Evolutionary conservation across 1,284 basidiomycete species (phyloP), one percentile per base, ranked within the genome.

Genomic region (Tranzscheliella williamsii): DNA sequence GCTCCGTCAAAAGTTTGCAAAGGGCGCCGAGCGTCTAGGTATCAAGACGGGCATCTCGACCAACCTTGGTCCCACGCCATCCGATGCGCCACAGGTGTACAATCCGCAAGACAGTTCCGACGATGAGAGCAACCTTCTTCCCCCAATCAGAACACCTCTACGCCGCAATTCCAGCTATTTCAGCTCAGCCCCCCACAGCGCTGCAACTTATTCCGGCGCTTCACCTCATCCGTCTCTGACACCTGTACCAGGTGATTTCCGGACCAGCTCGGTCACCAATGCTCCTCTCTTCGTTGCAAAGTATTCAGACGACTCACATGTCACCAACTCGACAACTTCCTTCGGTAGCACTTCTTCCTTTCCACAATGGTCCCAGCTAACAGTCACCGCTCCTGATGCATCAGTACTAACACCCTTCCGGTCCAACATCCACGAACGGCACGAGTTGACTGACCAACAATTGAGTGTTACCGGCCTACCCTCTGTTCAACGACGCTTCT

Each of bases 281-380:
- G 69, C 69, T 13, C 69, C 69, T 3, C 32, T 72, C 15, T 47
- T 67, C 15, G 69, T 67, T 4, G 40, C 69, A n/a, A 67, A 70
- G 29, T 50, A 49, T 31, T 47, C 41, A 3, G 60, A 53, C 6
- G 53, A 34, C 12, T 8, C 17, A 9, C 32, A 11, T 9, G 11
- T 29, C 27, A 11, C 9, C 27, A 29, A n/a, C 27, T 11, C 11
- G 9, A 29, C 11, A 9, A n/a, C 11, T n/a, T n/a, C 27, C 27
- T 11, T 11, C n/a, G 27, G 9, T n/a, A n/a, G 11, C 27, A n/a
- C 27, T n/a, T 29, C 27, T n/a, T 29, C 27, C 27, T 9, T 29
- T n/a, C 27, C 27, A 11, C 11, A n/a, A 11, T n/a, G 9, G 9
- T 29, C 27, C 27, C 9, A 11, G 27, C 32, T 34, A 20, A 34